Evolutionary conservation across 75 land plant genomes (phyloP), one percentile per base, ranked within the genome.

Genomic region (Selaginella tamariscina): DNA sequence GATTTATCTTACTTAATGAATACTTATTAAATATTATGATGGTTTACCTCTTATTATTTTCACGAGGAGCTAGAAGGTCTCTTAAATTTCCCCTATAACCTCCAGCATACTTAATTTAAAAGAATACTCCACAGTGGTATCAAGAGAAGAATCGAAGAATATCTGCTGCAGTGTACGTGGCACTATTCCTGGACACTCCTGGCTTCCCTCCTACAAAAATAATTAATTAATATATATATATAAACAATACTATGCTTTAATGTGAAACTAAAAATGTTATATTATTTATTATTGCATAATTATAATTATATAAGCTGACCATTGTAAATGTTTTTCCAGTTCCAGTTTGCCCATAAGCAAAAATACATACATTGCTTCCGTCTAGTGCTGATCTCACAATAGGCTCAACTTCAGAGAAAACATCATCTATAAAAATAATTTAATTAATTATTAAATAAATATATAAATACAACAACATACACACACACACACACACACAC

Each of bases 301-400:
- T n/a, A 15, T 5, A 39, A 39, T 5, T 39, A 5, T 5, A 5
- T 5, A 39, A 39, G 64, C 32, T 56, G 31, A 89, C 94, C 90
- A 89, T 86, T 13, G 90, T 89, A 63, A 84, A 89, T 11, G 85
- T 86, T 69, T 89, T 89, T 32, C 94, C 94, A 31, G 90, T 77
- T 30, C 94, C 89, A 15, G 94, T 89, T 49, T 89, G 94, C 2
- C 94, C 94, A 79, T 84, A 89, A 2, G 94, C 87, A 74, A 86
- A 86, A 31, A 89, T 80, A 74, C 87, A 89, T 15, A 79, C 87
- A 73, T 86, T 89, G 71, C 78, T 77, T 24, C 94, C 94, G 79
- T 89, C 90, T 24, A 89, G 68, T 13, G 81, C 83, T 26, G 94
- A 84, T 56, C 80, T 86, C 67, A 89, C 69, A 20, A 89, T 71